Percentiles rank a stretch among this genome's conserved stretches.
Conservation (phyloP, 2,329 filamentous ascomycete genomes). For the Monosporascus sp. region DNA sequence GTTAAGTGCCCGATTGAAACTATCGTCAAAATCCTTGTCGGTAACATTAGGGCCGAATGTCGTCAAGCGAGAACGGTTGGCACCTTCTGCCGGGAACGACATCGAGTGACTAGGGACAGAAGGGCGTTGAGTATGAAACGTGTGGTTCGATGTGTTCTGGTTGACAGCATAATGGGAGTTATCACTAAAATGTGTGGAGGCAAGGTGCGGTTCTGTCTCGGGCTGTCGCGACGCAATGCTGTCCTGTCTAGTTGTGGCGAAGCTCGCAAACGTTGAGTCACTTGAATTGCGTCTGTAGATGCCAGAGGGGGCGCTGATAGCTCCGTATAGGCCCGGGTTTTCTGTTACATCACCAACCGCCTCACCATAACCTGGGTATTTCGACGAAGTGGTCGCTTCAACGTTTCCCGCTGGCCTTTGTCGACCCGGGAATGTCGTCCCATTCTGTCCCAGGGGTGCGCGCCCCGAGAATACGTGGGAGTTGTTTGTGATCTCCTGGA, state of each 20-base stretch:
- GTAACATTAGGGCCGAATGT: conserved; percentile 27
- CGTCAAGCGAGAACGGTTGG: conserved; percentile 9
- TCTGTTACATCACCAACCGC: conserved; percentile 21
- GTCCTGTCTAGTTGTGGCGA: conserved; percentile 12
- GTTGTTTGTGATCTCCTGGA: conserved; percentile 39
- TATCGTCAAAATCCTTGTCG: conserved; percentile 31
- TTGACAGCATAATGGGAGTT: conserved; percentile 11
- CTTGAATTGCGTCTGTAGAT: conserved; percentile 23
- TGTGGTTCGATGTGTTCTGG: conserved; percentile 7
- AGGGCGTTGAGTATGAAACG: conserved; percentile 14
- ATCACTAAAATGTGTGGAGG: conserved; percentile 13
- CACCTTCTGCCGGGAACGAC: conserved; percentile 13
- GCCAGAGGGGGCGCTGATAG: conserved; percentile 5
- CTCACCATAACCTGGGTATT: conserved; percentile 26
- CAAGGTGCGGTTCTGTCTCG: conserved; percentile 12
- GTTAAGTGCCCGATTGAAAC: conserved; percentile 28
- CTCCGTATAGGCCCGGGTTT: conserved; percentile 10
- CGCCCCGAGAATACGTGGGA: conserved; percentile 42
- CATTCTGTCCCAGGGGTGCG: conserved; percentile 39
- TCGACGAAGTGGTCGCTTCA: conserved; percentile 41
- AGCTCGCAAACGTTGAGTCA: conserved; percentile 13
- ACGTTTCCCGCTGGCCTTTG: conserved; percentile 34
- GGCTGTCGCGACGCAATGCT: conserved; percentile 14
- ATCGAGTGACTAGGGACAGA: conserved; percentile 15
- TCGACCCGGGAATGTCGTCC: conserved; percentile 26